Percentiles rank a stretch among this genome's conserved stretches.
phyloP scores from a whole-genome alignment of 2,329 filamentous ascomycete genomes.

The Clarireedia paspali region DNA sequence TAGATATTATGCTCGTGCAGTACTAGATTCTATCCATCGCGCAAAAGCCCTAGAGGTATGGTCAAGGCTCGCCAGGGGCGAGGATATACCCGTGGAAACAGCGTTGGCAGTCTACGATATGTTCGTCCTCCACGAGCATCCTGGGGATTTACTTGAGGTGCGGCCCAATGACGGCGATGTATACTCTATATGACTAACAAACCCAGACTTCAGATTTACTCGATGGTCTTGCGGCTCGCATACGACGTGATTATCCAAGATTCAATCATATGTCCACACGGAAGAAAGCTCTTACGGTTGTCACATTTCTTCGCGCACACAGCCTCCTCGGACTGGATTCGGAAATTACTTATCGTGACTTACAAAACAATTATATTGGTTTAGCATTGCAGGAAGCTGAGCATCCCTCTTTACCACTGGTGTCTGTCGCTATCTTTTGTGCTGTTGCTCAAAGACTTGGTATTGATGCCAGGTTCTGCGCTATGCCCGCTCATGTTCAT shows the following conservation, averaged over 20 bases:
- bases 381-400: constrained; percentile 64
- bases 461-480: constrained; percentile 69
- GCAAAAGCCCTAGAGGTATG: constrained; percentile 72
- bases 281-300: constrained; percentile 59
- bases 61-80: constrained; percentile 45
- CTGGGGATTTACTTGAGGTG: constrained; percentile 67
- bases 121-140: constrained; percentile 69
- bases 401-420: constrained; percentile 77
- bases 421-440: constrained; percentile 82
- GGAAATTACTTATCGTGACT: constrained; percentile 61
- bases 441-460: constrained; percentile 67
- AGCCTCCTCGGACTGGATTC: constrained; percentile 64
- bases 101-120: constrained; percentile 81
- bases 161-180: neutral
- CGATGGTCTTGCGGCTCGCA: constrained; percentile 50
- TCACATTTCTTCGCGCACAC: constrained; percentile 58
- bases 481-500: constrained; percentile 80
- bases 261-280: constrained; percentile 54
- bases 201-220: constrained; percentile 54
- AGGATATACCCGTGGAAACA: constrained; percentile 57
- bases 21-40: constrained; percentile 75
- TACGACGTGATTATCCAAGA: constrained; percentile 44
- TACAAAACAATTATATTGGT: constrained; percentile 84
- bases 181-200: neutral
- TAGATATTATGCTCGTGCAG: constrained; percentile 67